Evolutionary conservation across 768 basidiomycete genomes (phyloP).

Genomic region (Cyclocybe aegerita): DNA sequence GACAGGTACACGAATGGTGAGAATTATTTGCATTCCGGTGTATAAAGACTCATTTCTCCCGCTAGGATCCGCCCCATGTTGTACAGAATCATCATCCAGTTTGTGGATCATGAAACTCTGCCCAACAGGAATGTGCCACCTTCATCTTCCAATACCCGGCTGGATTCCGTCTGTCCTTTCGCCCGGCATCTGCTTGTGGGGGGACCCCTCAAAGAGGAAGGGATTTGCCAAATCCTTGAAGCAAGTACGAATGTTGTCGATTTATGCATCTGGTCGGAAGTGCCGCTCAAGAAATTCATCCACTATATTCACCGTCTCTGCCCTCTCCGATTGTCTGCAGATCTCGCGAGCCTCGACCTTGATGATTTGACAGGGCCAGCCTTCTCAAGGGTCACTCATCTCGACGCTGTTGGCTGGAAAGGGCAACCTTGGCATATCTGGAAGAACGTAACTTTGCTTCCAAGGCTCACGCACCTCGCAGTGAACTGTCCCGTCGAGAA

Average conservation of each 20-base stretch:
- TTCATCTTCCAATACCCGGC: background rate
- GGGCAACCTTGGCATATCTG: background rate
- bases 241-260: constrained; percentile 11
- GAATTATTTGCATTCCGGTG: too few relatives aligned
- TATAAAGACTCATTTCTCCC: too few relatives aligned
- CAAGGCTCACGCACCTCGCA: constrained; percentile 8
- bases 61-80: too few relatives aligned
- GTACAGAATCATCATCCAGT: too few relatives aligned
- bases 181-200: constrained; percentile 13
- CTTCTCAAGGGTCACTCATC: constrained; percentile 5
- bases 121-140: too few relatives aligned
- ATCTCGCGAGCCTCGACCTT: background rate
- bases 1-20: too few relatives aligned
- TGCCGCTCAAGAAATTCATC: background rate
- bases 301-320: background rate
- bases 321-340: constrained; percentile 1
- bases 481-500: constrained; percentile 5
- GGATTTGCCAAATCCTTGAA: background rate
- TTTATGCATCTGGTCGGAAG: constrained; percentile 4
- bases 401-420: constrained; percentile 2
- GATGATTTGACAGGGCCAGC: background rate
- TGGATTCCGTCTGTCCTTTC: constrained; percentile 4
- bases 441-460: background rate
- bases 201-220: constrained; percentile 1
- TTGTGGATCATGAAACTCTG: too few relatives aligned